Base-by-base conservation (phyloP, 768 basidiomycete genomes). In the Suillus cothurnatus region DNA sequence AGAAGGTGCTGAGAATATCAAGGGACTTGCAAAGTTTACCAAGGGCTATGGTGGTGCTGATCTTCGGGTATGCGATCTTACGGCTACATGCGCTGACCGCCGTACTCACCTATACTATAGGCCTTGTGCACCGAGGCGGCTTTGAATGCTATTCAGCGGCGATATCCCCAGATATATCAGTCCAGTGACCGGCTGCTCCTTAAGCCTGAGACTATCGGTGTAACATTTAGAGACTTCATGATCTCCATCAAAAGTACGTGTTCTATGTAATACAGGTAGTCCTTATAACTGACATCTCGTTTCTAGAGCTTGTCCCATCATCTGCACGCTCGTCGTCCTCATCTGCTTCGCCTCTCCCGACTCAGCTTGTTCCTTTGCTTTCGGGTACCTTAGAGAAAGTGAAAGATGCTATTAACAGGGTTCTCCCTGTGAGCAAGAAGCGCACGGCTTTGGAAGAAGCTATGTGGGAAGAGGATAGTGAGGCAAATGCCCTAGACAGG, bases 31-130 rank as follows among this genome's bases (percentile, higher is more conserved):
- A 1, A 89, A 88, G 76, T 78, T 96, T 64, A 99, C 97, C 9
- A 99, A 98, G 76, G 97, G 97, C 0, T 99, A 99, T 76, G 97
- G 94, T 31, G 97, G 97, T 68, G 97, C 97, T 43, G 97, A 99
- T 82, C 76, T 99, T 64, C 82, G 97, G 78, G 97, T 97, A 69
- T 67, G 92, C 69, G 26, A 21, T 14, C 15, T 60, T 17, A 1
- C 49, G 36, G 21, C 28, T 57, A 81, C 12, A 59, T 50, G 32
- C 32, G 45, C 34, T 59, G 50, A 45, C 59, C 1, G 23, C 60
- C 64, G 32, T 50, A 23, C 34, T 69, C 65, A 66, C 58, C 41
- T 17, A n/a, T 19, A 19, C 23, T 43, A 57, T 70, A 88, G 96
- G 97, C 97, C 0, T 80, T 99, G 5, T 98, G 97, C 71, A 99